Evolutionary conservation across 495 filamentous ascomycete species (phyloP).

Genomic region (Penicillium soppii): DNA sequence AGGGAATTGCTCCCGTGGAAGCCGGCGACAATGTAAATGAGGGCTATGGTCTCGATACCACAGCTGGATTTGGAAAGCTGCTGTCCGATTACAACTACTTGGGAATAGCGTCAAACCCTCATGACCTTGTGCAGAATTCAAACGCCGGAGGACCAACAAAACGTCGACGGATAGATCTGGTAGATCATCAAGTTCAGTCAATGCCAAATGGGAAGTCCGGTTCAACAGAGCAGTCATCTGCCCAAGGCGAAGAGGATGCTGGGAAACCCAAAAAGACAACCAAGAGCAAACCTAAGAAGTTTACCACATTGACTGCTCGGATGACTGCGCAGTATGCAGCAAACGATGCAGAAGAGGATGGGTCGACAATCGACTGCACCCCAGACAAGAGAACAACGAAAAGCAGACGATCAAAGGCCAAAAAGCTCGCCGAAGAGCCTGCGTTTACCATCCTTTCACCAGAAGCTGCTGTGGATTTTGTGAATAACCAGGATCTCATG

Average conservation of each 20-base stretch:
- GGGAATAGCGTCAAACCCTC: constrained; percentile 11
- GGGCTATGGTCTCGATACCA: neutral
- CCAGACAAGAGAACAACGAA: constrained; percentile 25
- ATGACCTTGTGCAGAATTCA: constrained; percentile 4
- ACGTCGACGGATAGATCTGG: constrained; percentile 42
- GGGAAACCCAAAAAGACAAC: constrained; percentile 38
- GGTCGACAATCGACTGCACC: constrained; percentile 11
- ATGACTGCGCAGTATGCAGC: constrained; percentile 72
- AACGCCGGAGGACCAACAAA: constrained; percentile 36
- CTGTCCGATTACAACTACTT: constrained; percentile 37
- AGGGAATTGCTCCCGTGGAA: constrained; percentile 10
- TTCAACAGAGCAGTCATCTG: constrained; percentile 8
- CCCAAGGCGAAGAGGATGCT: constrained; percentile 10
- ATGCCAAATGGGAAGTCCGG: constrained; percentile 8
- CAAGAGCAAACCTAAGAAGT: constrained; percentile 67
- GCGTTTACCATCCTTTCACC: constrained; percentile 66
- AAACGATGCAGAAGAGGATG: constrained; percentile 11
- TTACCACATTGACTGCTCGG: constrained; percentile 79
- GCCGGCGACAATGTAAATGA: neutral
- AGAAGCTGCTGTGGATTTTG: constrained; percentile 61
- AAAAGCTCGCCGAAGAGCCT: constrained; percentile 35
- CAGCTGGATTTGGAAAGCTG: constrained; percentile 25
- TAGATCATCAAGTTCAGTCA: constrained; percentile 26
- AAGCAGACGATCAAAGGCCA: constrained; percentile 21
- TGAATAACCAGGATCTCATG: constrained; percentile 75